Evolutionary conservation across 2,329 filamentous ascomycete genomes (phyloP).

Genomic region (Diplodia mutila): DNA sequence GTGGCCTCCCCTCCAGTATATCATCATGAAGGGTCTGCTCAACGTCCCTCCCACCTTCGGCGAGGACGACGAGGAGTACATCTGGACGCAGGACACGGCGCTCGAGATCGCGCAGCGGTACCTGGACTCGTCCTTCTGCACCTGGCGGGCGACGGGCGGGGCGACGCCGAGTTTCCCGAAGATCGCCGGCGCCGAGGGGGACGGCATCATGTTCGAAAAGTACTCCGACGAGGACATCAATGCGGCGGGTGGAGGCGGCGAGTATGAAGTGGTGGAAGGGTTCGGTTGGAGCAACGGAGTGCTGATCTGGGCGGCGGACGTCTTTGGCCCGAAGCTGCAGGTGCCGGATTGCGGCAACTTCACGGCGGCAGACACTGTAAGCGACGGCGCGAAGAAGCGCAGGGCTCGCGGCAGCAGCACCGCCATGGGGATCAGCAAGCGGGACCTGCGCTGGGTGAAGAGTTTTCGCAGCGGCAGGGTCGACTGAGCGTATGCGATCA

Average conservation of each 20-base stretch:
- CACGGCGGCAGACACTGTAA: conserved; percentile 2
- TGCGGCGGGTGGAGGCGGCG: conserved; percentile 65
- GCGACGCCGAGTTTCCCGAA: conserved; percentile 58
- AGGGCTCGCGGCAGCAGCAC: conserved; percentile 14
- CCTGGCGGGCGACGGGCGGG: conserved; percentile 70
- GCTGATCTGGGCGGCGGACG: conserved; percentile 67
- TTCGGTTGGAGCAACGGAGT: conserved; percentile 75
- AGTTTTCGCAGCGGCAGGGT: not conserved
- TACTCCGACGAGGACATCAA: conserved; percentile 65
- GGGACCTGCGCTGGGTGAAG: conserved; percentile 23
- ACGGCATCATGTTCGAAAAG: conserved; percentile 72
- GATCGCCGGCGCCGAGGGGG: conserved; percentile 52
- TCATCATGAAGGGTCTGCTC: conserved; percentile 64
- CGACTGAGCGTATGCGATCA: not conserved
- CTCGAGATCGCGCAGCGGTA: conserved; percentile 66
- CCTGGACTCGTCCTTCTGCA: conserved; percentile 69
- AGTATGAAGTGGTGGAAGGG: conserved; percentile 71
- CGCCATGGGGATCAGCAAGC: conserved; percentile 22
- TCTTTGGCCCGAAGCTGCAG: conserved; percentile 60
- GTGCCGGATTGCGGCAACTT: conserved; percentile 53
- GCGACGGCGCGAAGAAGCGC: not conserved
- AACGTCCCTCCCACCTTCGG: conserved; percentile 63
- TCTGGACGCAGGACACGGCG: conserved; percentile 59
- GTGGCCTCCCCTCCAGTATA: conserved; percentile 69
- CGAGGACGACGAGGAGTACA: conserved; percentile 57